These are phyloP conservation scores for Populus davidiana DNA, from an alignment of 345 rosid genomes.

Conservation along the genomic window DNA sequence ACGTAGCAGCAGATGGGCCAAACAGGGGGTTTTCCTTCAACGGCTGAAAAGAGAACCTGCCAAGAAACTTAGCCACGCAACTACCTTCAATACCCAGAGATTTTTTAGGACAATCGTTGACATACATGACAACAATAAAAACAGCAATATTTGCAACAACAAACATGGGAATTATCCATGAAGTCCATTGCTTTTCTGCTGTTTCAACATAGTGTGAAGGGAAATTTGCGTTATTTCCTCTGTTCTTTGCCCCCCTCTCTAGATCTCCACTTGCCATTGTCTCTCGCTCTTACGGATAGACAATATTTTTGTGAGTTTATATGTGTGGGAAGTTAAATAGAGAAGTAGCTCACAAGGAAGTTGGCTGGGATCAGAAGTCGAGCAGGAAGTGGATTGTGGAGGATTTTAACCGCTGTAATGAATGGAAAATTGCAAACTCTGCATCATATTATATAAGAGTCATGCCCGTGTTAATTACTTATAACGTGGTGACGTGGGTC, in stretches of 20 bases:
- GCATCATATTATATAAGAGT: neutral
- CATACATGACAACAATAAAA: slow-evolving; percentile 68
- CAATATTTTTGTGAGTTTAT: neutral
- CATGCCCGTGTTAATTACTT: neutral
- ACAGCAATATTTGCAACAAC: slow-evolving; percentile 70
- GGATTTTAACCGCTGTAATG: neutral
- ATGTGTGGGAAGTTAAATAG: neutral
- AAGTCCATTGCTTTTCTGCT: slow-evolving; percentile 64
- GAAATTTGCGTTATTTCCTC: slow-evolving; percentile 22
- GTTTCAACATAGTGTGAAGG: slow-evolving; percentile 36
- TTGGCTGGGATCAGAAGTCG: neutral
- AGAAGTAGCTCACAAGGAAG: slow-evolving; percentile 20
- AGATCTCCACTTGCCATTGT: slow-evolving; percentile 61
- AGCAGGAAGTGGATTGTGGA: no score
- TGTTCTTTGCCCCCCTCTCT: slow-evolving; percentile 50
- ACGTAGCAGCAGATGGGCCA: slow-evolving; percentile 90
- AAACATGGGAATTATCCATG: slow-evolving; percentile 83
- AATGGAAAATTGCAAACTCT: neutral
- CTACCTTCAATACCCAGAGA: slow-evolving; percentile 31
- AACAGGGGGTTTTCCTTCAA: slow-evolving; percentile 84
- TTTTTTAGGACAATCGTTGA: slow-evolving; percentile 82
- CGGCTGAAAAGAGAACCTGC: slow-evolving; percentile 84
- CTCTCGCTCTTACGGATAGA: neutral
- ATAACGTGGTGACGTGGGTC: no score
- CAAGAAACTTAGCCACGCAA: slow-evolving; percentile 74